Conservation (phyloP, 768 basidiomycete genomes). For the Phlegmacium glaucopus region DNA sequence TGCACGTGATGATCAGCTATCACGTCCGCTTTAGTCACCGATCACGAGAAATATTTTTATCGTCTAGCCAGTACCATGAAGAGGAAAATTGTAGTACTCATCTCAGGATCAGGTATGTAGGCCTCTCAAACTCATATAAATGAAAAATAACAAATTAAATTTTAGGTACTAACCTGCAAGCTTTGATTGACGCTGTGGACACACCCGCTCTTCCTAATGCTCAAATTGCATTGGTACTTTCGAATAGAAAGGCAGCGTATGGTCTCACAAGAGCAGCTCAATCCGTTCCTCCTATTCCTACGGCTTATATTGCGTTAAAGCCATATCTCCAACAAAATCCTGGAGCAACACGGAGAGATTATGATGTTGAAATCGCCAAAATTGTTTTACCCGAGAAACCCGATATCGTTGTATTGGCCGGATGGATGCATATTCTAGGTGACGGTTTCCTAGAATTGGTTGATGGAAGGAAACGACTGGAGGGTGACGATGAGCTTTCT, state of each 20-base stretch:
- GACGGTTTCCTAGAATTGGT: slow-evolving; percentile 75
- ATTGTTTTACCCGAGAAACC: slow-evolving; percentile 62
- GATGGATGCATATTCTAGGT: slow-evolving; percentile 97
- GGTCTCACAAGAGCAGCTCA: slow-evolving; percentile 79
- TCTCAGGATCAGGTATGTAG: slow-evolving; percentile 51
- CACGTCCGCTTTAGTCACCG: neutral
- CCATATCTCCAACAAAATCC: slow-evolving; percentile 76
- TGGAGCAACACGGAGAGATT: slow-evolving; percentile 74
- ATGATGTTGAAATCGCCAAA: slow-evolving; percentile 78
- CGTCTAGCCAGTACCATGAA: slow-evolving; percentile 14
- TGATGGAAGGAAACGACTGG: slow-evolving; percentile 35
- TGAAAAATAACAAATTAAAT: slow-evolving; percentile 10
- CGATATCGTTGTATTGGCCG: slow-evolving; percentile 91
- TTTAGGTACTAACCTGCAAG: slow-evolving; percentile 92
- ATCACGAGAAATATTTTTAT: neutral
- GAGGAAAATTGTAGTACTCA: slow-evolving; percentile 41
- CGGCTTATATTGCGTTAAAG: slow-evolving; percentile 79
- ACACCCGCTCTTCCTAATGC: slow-evolving; percentile 72
- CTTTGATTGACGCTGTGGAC: slow-evolving; percentile 84
- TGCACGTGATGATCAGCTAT: neutral
- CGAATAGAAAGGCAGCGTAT: slow-evolving; percentile 88
- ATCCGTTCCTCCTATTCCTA: slow-evolving; percentile 75
- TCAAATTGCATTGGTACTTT: slow-evolving; percentile 77
- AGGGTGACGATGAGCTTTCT: slow-evolving; percentile 31
- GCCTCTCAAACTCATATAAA: slow-evolving; percentile 3